A percentile compares a stretch with the other conserved stretches of the same genome.
Evolutionary conservation across 2,329 filamentous ascomycete species (phyloP).

Genomic region (Purpureocillium takamizusanense): DNA sequence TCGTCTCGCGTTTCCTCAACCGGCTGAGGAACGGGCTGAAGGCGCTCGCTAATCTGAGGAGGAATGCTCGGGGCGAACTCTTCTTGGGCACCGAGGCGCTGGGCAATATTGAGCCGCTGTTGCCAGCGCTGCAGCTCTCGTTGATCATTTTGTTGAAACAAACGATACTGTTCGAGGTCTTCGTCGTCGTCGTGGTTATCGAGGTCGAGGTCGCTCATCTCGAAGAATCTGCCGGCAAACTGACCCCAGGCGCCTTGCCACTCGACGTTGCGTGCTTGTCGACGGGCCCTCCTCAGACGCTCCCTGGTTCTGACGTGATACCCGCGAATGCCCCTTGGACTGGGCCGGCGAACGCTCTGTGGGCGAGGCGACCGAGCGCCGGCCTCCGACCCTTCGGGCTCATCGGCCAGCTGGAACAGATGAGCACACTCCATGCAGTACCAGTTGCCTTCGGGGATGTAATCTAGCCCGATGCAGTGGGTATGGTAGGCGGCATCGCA

Average conservation of each 20-base stretch:
- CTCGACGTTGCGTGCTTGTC: constrained; percentile 63
- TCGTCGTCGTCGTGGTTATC: constrained; percentile 48
- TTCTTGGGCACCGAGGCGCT: constrained; percentile 65
- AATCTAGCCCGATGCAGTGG: constrained; percentile 77
- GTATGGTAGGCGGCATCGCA: constrained; percentile 89
- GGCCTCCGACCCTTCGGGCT: constrained; percentile 22
- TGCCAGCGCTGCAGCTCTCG: constrained; percentile 68
- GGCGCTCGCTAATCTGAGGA: constrained; percentile 49
- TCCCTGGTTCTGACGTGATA: constrained; percentile 44
- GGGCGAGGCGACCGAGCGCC: constrained; percentile 22
- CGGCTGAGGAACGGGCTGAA: constrained; percentile 48
- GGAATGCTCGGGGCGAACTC: constrained; percentile 58
- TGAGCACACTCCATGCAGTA: constrained; percentile 79
- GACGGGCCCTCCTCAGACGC: constrained; percentile 44
- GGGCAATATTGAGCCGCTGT: constrained; percentile 72
- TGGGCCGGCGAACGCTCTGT: constrained; percentile 19
- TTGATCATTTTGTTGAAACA: constrained; percentile 45
- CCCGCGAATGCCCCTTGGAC: constrained; percentile 21
- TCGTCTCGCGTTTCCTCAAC: constrained; percentile 68
- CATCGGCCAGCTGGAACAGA: constrained; percentile 28
- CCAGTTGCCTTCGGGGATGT: constrained; percentile 71
- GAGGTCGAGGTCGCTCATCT: constrained; percentile 37
- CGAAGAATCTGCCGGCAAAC: constrained; percentile 52
- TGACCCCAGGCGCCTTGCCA: constrained; percentile 83
- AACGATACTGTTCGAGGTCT: constrained; percentile 50